Conservation (phyloP, 2,329 filamentous ascomycete species). For the Myriosclerotinia scirpicola region DNA sequence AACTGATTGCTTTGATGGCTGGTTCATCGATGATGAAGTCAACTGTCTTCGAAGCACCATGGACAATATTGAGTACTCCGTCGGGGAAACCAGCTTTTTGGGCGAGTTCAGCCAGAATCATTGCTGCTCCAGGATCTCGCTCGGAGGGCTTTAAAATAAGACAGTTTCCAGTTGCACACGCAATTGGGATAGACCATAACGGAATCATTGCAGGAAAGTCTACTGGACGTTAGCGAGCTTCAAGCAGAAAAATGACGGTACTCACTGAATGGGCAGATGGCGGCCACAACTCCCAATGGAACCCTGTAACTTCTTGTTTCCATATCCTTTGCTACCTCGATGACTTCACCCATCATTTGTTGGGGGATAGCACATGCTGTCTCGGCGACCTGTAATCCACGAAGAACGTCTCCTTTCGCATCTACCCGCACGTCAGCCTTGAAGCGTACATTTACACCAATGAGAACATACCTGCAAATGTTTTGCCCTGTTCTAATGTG, state of each 20-base stretch:
- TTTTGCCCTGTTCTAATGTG: conserved; percentile 86
- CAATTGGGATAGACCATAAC: conserved; percentile 86
- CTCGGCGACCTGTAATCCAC: conserved; percentile 82
- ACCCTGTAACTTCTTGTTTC: conserved; percentile 81
- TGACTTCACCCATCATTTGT: conserved; percentile 77
- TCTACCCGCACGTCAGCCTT: conserved; percentile 46
- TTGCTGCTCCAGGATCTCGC: conserved; percentile 78
- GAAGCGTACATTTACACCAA: neutral
- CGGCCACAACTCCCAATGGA: conserved; percentile 76
- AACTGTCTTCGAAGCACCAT: conserved; percentile 77
- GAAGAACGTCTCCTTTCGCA: conserved; percentile 76
- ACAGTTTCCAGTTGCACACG: conserved; percentile 80
- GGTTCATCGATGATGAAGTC: conserved; percentile 86
- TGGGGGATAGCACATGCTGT: conserved; percentile 78
- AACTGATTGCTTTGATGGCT: conserved; percentile 81
- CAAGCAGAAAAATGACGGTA: conserved; percentile 20
- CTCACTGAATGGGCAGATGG: conserved; percentile 85
- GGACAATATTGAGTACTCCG: conserved; percentile 80
- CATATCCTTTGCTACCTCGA: conserved; percentile 88
- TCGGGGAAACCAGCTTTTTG: conserved; percentile 79
- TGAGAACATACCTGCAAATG: conserved; percentile 56
- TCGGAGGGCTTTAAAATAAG: conserved; percentile 84
- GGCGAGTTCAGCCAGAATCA: conserved; percentile 80
- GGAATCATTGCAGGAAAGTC: conserved; percentile 93
- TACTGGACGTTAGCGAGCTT: conserved; percentile 39